Conservation (phyloP, 2,329 filamentous ascomycete species). For the Emmonsia crescens region DNA sequence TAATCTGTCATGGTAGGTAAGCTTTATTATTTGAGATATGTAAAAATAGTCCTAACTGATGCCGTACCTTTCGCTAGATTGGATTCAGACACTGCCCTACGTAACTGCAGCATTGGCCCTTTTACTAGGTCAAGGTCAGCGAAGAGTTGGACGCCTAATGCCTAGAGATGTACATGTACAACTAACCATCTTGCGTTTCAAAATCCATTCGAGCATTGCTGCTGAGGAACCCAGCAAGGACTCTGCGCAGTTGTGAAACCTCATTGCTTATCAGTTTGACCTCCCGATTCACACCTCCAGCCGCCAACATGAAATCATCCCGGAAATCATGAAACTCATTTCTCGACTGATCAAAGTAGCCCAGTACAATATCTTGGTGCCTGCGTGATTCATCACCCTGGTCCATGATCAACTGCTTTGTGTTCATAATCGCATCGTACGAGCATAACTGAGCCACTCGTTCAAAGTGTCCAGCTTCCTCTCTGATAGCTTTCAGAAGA, state of each 20-base stretch:
- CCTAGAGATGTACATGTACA: background rate
- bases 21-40: background rate
- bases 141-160: background rate
- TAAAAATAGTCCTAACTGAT: background rate
- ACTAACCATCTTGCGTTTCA: background rate
- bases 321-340: slow-evolving; percentile 1
- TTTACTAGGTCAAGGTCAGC: background rate
- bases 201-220: slow-evolving; percentile 2
- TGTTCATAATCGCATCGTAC: background rate
- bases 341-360: background rate
- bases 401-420: background rate
- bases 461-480: background rate
- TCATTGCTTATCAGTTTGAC: background rate
- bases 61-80: background rate
- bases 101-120: background rate
- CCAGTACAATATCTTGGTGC: background rate
- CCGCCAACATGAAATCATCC: background rate
- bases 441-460: background rate
- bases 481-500: background rate
- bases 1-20: background rate
- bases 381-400: background rate
- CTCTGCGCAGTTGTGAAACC: background rate
- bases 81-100: background rate
- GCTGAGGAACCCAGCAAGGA: background rate
- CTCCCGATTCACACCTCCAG: background rate